Base-by-base conservation (phyloP, 306 rosid genomes). In the Neltuma alba region DNA sequence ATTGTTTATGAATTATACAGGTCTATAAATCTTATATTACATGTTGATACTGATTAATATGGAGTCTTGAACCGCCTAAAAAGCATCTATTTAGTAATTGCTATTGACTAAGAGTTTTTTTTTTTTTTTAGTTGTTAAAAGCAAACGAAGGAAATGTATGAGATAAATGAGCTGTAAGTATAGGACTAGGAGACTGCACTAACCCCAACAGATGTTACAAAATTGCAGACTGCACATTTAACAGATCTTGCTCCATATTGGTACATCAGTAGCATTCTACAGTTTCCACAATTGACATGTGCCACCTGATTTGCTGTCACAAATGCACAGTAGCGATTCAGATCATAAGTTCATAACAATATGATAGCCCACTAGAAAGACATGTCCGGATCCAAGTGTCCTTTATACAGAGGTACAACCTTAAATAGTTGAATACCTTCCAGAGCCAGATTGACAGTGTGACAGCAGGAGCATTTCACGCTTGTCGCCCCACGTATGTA, bases 381-480 rank as follows among this genome's bases (percentile, higher is more conserved):
- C 79, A 80, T 68, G 75, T 41, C 48, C 52, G 21, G 38, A 48
- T 25, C 41, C 54, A 21, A 37, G 50, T 25, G 31, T 42, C 44
- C 52, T n/a, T 57, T 44, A 7, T 15, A 14, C 18, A 76, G 23
- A 58, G 6, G 58, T 16, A 58, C 44, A 73, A 57, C 23, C 69
- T 25, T 18, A 31, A 67, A 42, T 61, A 72, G 62, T 61, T 80
- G 12, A 54, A 70, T 87, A 95, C 99, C 99, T 92, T 95, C 99
- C 78, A 95, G 68, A 50, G 99, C 99, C 77, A 95, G 89, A 87
- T 95, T 92, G 74, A 92, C 98, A 0, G 97, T 95, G 91, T 95
- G 98, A 77, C 99, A 95, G 85, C 99, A 95, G 74, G 99, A 95
- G 79, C 99, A 95, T 83, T 95, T 97, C 1, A 95, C 99, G 16